Evolutionary conservation across 768 basidiomycete genomes (phyloP).

Genomic region (Mycena belliarum): DNA sequence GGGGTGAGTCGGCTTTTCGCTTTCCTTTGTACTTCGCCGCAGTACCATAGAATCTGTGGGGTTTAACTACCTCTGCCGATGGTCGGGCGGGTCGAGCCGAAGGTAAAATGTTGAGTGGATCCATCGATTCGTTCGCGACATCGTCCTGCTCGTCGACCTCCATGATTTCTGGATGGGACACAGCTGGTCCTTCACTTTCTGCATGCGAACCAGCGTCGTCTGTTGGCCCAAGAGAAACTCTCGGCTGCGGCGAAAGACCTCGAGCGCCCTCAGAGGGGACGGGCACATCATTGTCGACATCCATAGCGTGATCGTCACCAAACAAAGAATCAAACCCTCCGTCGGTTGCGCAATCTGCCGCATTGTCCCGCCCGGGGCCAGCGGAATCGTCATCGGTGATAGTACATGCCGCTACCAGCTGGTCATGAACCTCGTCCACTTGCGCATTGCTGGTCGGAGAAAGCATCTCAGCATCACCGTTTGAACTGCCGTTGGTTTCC

Average conservation of each 20-base stretch:
- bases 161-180: not conserved
- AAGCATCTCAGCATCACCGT: not conserved
- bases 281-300: not conserved
- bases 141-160: slow-evolving; percentile 1
- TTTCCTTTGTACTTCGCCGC: slow-evolving; percentile 14
- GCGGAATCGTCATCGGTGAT: slow-evolving; percentile 14
- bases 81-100: not conserved
- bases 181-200: slow-evolving; percentile 4
- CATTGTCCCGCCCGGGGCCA: not conserved
- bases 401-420: slow-evolving; percentile 4
- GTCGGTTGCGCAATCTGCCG: not conserved
- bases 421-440: slow-evolving; percentile 13
- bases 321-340: slow-evolving; percentile 10
- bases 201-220: slow-evolving; percentile 3
- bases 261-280: not conserved
- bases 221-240: not conserved
- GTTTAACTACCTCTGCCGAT: not conserved
- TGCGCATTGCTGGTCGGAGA: slow-evolving; percentile 13
- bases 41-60: slow-evolving; percentile 6
- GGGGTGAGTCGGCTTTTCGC: slow-evolving; percentile 12
- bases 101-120: slow-evolving; percentile 6
- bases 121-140: slow-evolving; percentile 9
- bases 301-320: not conserved
- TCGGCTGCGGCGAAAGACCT: not conserved
- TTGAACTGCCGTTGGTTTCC: not conserved